Percentiles rank a stretch among this genome's conserved stretches.
Evolutionary conservation across 306 rosid species (phyloP).

Genomic region (Fagus sylvatica): DNA sequence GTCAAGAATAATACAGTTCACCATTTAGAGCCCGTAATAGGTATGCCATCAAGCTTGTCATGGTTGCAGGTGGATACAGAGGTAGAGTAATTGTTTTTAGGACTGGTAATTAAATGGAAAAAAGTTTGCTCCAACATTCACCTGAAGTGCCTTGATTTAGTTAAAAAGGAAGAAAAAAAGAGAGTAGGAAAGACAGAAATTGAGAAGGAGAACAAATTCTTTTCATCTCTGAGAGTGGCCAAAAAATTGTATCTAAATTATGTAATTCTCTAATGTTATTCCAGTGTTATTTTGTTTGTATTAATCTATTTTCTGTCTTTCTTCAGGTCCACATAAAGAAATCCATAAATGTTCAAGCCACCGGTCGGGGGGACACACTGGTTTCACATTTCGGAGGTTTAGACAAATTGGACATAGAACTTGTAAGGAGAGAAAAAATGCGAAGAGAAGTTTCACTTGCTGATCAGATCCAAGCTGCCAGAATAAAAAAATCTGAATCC

Average conservation of each 20-base stretch:
- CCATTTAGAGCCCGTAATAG: slow-evolving; percentile 11
- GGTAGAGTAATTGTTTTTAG: slow-evolving; percentile 19
- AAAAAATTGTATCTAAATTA: background rate
- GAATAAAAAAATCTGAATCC: slow-evolving; percentile 46
- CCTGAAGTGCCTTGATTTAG: background rate
- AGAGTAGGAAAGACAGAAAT: background rate
- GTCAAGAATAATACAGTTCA: background rate
- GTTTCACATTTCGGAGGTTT: slow-evolving; percentile 36
- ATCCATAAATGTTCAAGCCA: slow-evolving; percentile 25
- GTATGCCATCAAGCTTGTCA: slow-evolving; percentile 14
- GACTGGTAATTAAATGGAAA: background rate
- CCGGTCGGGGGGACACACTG: slow-evolving; percentile 32
- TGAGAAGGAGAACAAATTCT: background rate
- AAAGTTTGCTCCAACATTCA: background rate
- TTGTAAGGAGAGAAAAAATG: slow-evolving; percentile 54
- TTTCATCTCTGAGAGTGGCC: no score
- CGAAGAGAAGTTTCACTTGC: slow-evolving; percentile 61
- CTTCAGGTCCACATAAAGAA: slow-evolving; percentile 49
- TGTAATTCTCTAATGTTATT: background rate
- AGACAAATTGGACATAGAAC: slow-evolving; percentile 67
- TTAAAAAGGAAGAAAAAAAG: background rate
- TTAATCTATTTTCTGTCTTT: slow-evolving; percentile 19
- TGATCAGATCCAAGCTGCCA: slow-evolving; percentile 78
- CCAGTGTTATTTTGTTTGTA: background rate
- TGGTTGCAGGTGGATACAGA: slow-evolving; percentile 9